These are phyloP conservation scores for Penicillium malachiteum DNA, from an alignment of 495 filamentous ascomycete species.

Conservation along the genomic window DNA sequence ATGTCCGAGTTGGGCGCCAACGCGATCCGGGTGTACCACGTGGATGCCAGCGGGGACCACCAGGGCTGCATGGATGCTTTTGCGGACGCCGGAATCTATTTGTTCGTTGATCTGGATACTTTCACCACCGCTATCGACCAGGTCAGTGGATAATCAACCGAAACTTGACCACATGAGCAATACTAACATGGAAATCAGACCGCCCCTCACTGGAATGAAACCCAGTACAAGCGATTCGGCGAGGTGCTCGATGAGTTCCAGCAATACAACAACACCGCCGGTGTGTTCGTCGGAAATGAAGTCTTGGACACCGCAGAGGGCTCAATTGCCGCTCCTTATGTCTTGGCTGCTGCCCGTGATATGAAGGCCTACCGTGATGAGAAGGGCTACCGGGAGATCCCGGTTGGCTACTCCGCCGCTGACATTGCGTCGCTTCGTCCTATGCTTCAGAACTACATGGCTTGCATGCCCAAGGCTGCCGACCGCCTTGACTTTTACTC, in stretches of 20 bases:
- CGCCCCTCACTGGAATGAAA: constrained; percentile 63
- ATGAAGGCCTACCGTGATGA: constrained; percentile 76
- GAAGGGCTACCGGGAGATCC: constrained; percentile 79
- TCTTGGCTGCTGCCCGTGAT: constrained; percentile 78
- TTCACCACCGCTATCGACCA: constrained; percentile 76
- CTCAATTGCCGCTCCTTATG: constrained; percentile 72
- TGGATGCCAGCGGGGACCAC: constrained; percentile 68
- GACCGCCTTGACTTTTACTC: constrained; percentile 81
- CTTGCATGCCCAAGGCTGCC: constrained; percentile 65
- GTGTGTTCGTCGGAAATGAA: constrained; percentile 87
- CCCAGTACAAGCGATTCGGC: constrained; percentile 63
- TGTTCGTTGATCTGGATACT: constrained; percentile 81
- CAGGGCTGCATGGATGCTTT: constrained; percentile 71
- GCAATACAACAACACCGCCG: constrained; percentile 73
- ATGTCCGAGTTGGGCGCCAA: constrained; percentile 84
- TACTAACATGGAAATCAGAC: constrained; percentile 15
- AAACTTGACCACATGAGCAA: background rate
- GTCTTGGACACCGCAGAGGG: constrained; percentile 57
- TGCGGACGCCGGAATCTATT: constrained; percentile 71
- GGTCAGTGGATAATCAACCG: constrained; percentile 39
- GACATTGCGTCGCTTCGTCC: constrained; percentile 80
- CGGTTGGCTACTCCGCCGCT: constrained; percentile 86
- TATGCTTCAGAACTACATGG: constrained; percentile 85
- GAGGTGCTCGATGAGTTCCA: constrained; percentile 78
- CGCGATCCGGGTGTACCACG: constrained; percentile 86